A percentile compares a stretch with the other conserved stretches of the same genome.
These are phyloP conservation scores for Candida albicans DNA, from an alignment of 1,139 yeast genomes.

Conservation along the genomic window DNA sequence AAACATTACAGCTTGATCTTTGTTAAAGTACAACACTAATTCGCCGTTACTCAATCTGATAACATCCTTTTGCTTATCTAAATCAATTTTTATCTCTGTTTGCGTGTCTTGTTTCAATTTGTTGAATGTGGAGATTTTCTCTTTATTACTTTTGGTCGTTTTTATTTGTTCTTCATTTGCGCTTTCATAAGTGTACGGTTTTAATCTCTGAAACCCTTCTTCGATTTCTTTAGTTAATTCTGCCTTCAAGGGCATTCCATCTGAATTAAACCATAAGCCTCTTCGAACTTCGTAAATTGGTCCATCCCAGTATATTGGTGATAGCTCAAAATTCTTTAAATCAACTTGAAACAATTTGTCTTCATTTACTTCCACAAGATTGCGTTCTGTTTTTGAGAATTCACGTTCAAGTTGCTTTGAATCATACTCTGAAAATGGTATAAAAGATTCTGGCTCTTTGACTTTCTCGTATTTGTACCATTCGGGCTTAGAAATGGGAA, in stretches of 20 bases:
- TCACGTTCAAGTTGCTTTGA: conserved; percentile 55
- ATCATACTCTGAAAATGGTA: conserved; percentile 69
- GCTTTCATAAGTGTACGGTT: conserved; percentile 29
- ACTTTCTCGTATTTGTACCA: conserved; percentile 51
- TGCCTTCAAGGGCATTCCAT: conserved; percentile 59
- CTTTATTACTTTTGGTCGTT: conserved; percentile 15
- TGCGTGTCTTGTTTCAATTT: conserved; percentile 12
- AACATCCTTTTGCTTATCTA: conserved; percentile 30
- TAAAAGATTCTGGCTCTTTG: conserved; percentile 57
- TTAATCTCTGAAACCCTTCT: conserved; percentile 40
- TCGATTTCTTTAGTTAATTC: conserved; percentile 61
- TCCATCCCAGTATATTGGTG: conserved; percentile 88
- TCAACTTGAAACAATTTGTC: conserved; percentile 79
- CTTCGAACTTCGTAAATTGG: conserved; percentile 81
- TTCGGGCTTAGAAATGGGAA: conserved; percentile 67
- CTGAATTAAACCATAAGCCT: conserved; percentile 77
- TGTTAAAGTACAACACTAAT: conserved; percentile 34
- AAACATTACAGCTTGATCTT: conserved; percentile 36
- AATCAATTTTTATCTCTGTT: conserved; percentile 14
- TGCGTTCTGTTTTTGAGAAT: conserved; percentile 16
- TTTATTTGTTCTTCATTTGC: conserved; percentile 11
- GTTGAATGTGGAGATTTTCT: conserved; percentile 25
- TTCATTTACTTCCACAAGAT: conserved; percentile 64
- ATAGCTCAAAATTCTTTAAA: conserved; percentile 49
- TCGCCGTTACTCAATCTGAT: conserved; percentile 30